Base-by-base conservation (phyloP, 2,329 filamentous ascomycete genomes). In the Scytalidium sp. region DNA sequence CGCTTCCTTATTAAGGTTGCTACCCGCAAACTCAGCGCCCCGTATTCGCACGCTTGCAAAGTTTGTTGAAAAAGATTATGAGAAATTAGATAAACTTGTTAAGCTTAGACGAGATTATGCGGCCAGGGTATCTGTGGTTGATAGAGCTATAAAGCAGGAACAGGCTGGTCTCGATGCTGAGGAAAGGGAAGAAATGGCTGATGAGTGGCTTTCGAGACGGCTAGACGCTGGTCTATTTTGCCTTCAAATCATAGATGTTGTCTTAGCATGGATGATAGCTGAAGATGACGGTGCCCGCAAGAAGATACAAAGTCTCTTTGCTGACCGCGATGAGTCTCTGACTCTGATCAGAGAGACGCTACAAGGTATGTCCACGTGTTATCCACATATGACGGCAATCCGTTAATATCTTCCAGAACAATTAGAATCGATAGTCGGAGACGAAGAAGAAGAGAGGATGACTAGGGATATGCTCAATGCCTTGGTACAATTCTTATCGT, bases 51-150 rank as follows among this genome's bases (percentile, higher is more conserved):
- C 87, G 1, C 78, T 97, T 3, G 93, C 92, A 43, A 99, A 99
- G 64, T 97, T 97, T 61, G 87, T 96, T 17, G 94, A 99, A 67
- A 96, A 90, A 64, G 85, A 96, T 56, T 96, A 95, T 65, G 90
- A 86, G 58, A 97, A 97, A 74, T 82, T 90, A 32, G 72, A 65
- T 5, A 89, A 85, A 64, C 74, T 97, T 3, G 67, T 96, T 29
- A 75, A 79, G 52, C 68, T 97, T 43, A 81, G 92, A 39, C 73
- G 81, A 43, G 86, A 88, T 11, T 96, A 91, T 64, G 79, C 80
- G 0, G 72, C 76, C 0, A 78, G 81, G 15, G 69, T 95, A 1
- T 72, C 70, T 1, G 72, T 76, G 0, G 83, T 89, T 1, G 87
- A 92, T 46, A 70, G 76, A 46, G 72, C 78, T 45, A 85, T 92